Conservation (phyloP, 2,329 filamentous ascomycete species). For the Fusarium euwallaceae region DNA sequence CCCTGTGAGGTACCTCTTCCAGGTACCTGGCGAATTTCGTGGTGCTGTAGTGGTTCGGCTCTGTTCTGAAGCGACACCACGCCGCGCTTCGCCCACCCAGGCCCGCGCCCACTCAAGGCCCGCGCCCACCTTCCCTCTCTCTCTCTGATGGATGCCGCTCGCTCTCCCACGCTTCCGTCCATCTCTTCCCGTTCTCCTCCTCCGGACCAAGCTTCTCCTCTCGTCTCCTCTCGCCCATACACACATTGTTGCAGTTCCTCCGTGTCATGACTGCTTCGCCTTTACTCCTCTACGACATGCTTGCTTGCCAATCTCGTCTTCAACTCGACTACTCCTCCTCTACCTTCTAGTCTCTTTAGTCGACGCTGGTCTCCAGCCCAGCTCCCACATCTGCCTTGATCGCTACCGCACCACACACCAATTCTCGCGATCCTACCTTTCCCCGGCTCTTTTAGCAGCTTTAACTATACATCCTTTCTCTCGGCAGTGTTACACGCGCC, state of each 20-base stretch:
- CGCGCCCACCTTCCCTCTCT: constrained; percentile 41
- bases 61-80: constrained; percentile 19
- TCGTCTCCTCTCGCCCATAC: constrained; percentile 45
- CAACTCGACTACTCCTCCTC: constrained; percentile 40
- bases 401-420: constrained; percentile 30
- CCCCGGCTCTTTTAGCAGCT: constrained; percentile 14
- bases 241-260: constrained; percentile 28
- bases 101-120: constrained; percentile 13
- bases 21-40: constrained; percentile 15
- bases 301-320: constrained; percentile 44
- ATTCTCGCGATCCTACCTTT: constrained; percentile 34
- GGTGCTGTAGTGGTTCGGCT: constrained; percentile 23
- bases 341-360: constrained; percentile 43
- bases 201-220: constrained; percentile 46
- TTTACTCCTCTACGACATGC: constrained; percentile 44
- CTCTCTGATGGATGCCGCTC: constrained; percentile 12
- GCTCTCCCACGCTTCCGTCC: constrained; percentile 23
- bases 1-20: constrained; percentile 4
- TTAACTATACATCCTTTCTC: not conserved
- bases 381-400: constrained; percentile 30
- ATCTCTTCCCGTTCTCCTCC: constrained; percentile 31
- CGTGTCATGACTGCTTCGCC: constrained; percentile 41
- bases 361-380: constrained; percentile 31
- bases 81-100: constrained; percentile 13
- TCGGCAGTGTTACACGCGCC: constrained; percentile 18